These are phyloP conservation scores for Citrus sp. DNA, from an alignment of 345 rosid genomes.

Conservation along the genomic window DNA sequence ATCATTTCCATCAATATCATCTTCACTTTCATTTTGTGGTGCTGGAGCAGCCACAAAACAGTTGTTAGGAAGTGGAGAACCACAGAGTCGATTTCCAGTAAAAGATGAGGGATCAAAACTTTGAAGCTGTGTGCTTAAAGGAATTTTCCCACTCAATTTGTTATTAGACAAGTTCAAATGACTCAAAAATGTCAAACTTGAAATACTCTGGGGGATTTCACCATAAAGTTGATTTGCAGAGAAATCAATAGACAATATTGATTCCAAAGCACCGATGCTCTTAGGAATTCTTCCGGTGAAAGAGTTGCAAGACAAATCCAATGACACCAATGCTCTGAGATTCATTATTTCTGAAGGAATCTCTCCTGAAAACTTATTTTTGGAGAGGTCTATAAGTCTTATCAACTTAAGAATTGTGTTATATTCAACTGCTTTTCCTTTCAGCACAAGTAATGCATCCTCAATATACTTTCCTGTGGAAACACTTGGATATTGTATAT, in stretches of 20 bases:
- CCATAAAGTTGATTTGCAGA: slow-evolving; percentile 13
- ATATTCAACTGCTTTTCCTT: not conserved
- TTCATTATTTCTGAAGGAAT: not conserved
- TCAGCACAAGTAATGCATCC: not conserved
- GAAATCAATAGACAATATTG: slow-evolving; percentile 10
- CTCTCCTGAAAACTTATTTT: too few species aligned
- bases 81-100: not conserved
- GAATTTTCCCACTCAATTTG: slow-evolving; percentile 13
- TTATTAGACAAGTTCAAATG: not conserved
- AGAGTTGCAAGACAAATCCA: slow-evolving; percentile 14
- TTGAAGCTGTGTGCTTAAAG: slow-evolving; percentile 10
- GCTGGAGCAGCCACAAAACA: not conserved
- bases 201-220: slow-evolving; percentile 15
- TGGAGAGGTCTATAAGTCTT: too few species aligned
- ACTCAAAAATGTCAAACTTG: slow-evolving; percentile 12
- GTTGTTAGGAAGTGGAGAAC: not conserved
- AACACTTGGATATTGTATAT: not conserved
- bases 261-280: slow-evolving; percentile 8
- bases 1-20: not conserved
- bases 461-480: not conserved
- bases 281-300: slow-evolving; percentile 3
- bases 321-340: not conserved
- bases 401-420: too few species aligned
- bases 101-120: not conserved
- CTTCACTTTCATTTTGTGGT: not conserved